Base-by-base conservation (phyloP, 225 moss, liverwort and hornwort species). In the Takakia lepidozioides region DNA sequence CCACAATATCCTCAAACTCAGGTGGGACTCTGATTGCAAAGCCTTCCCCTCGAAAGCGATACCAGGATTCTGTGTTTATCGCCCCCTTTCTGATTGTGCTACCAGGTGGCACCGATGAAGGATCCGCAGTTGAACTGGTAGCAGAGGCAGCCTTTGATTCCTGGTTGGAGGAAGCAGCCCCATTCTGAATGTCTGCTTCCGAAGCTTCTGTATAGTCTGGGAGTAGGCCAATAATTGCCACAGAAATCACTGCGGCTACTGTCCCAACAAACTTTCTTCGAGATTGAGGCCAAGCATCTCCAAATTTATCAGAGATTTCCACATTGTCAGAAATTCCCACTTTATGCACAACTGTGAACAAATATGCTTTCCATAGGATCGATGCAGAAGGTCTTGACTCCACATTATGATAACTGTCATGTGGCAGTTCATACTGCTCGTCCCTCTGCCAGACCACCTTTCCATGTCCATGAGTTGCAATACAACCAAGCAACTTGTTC, bases 1-100 rank as follows among this genome's bases (percentile, higher is more conserved):
- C 78, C 19, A 87, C 73, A 25, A 87, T 14, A 61, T 98, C 91
- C 56, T 81, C 68, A 55, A 80, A 98, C 25, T 82, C 81, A 9
- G 98, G 98, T n/a, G 98, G 98, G 36, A 91, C 70, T 45, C 77
- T 71, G 54, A 98, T 51, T 15, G 73, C 59, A 66, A 90, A 98
- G 25, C 98, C 98, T 39, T 90, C 78, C 5, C 98, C 91, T 26
- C 80, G 69, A 61, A 73, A 85, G 49, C 80, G 66, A 51, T 87
- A 83, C 98, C 98, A 98, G 3, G 87, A 66, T 30, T 70, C 63
- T 38, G 77, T 77, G 38, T 64, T 63, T 25, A 47, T 63, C 11
- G 3, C 16, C 2, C 50, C 1, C 48, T 48, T 56, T 10, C 37
- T 64, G 7, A 58, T 20, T 38, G 68, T 72, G 16, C 48, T 58